A percentile compares a stretch with the other conserved stretches of the same genome.
Conservation (phyloP, 441 rosid species). For the Sinapis alba region DNA sequence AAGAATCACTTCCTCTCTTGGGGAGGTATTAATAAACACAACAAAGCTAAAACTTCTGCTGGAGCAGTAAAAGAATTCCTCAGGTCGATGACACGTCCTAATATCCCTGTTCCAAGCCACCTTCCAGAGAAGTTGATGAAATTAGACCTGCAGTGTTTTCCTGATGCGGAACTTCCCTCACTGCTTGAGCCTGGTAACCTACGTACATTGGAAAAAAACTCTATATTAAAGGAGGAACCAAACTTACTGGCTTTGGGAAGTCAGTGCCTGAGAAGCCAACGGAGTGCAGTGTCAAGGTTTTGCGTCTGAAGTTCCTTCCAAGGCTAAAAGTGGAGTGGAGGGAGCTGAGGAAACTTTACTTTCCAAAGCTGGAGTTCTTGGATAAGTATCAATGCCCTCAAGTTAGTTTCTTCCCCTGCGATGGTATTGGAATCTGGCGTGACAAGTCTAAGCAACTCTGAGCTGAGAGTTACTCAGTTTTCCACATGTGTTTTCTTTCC, state of each 20-base stretch:
- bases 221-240: slow-evolving; percentile 50
- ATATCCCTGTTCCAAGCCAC: not conserved
- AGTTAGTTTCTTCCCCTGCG: slow-evolving; percentile 54
- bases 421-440: slow-evolving; percentile 35
- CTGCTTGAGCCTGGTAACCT: slow-evolving; percentile 39
- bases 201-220: slow-evolving; percentile 24
- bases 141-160: slow-evolving; percentile 54
- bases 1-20: slow-evolving; percentile 25
- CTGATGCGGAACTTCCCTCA: slow-evolving; percentile 18
- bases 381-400: slow-evolving; percentile 50
- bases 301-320: slow-evolving; percentile 47
- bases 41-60: not conserved
- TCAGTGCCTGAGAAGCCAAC: not conserved
- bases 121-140: slow-evolving; percentile 29
- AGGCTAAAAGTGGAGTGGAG: slow-evolving; percentile 48
- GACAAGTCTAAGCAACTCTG: not conserved
- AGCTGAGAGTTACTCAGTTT: slow-evolving; percentile 8
- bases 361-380: slow-evolving; percentile 46
- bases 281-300: slow-evolving; percentile 29
- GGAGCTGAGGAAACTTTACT: slow-evolving; percentile 27
- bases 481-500: not conserved
- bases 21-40: slow-evolving; percentile 43
- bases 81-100: not conserved
- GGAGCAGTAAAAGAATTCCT: not conserved
- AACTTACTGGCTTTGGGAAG: slow-evolving; percentile 35